These are phyloP conservation scores for Phyllosticta capitalensis DNA, from an alignment of 2,329 filamentous ascomycete genomes.

Conservation along the genomic window DNA sequence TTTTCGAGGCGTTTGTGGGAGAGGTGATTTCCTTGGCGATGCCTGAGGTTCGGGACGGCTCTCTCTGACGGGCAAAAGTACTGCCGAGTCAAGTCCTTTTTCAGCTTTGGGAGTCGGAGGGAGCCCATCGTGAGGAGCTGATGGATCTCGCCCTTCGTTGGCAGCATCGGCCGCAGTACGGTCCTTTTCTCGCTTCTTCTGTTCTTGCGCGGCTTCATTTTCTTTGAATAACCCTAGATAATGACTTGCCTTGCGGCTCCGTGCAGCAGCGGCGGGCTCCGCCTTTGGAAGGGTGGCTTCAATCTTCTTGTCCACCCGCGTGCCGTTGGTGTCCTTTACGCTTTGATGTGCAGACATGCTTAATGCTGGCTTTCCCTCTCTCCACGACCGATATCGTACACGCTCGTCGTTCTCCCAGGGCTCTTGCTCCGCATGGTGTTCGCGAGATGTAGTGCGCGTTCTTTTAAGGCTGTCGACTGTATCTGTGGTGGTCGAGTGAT, in stretches of 20 bases:
- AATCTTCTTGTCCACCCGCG: slow-evolving; percentile 51
- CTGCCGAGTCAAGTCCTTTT: background rate
- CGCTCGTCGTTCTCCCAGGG: slow-evolving; percentile 30
- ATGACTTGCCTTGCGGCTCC: slow-evolving; percentile 57
- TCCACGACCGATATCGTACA: slow-evolving; percentile 39
- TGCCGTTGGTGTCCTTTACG: slow-evolving; percentile 32
- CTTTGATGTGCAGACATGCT: slow-evolving; percentile 28
- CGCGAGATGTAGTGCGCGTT: slow-evolving; percentile 23
- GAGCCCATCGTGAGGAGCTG: background rate
- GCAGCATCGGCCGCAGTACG: slow-evolving; percentile 12
- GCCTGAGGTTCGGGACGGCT: background rate
- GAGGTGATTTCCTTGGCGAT: slow-evolving; percentile 6
- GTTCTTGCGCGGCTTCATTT: slow-evolving; percentile 46
- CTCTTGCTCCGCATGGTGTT: slow-evolving; percentile 13
- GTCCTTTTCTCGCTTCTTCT: slow-evolving; percentile 39
- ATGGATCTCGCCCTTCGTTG: slow-evolving; percentile 1
- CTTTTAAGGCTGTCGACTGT: background rate
- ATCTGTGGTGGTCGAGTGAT: slow-evolving; percentile 13
- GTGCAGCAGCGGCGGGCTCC: slow-evolving; percentile 44
- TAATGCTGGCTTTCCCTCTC: slow-evolving; percentile 37
- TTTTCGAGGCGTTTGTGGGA: background rate
- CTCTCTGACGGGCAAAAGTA: background rate
- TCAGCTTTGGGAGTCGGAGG: background rate
- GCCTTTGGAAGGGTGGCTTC: slow-evolving; percentile 52
- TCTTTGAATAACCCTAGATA: slow-evolving; percentile 57